These are phyloP conservation scores for Puccinia triticina DNA, from an alignment of 1,284 basidiomycete species.

Conservation along the genomic window DNA sequence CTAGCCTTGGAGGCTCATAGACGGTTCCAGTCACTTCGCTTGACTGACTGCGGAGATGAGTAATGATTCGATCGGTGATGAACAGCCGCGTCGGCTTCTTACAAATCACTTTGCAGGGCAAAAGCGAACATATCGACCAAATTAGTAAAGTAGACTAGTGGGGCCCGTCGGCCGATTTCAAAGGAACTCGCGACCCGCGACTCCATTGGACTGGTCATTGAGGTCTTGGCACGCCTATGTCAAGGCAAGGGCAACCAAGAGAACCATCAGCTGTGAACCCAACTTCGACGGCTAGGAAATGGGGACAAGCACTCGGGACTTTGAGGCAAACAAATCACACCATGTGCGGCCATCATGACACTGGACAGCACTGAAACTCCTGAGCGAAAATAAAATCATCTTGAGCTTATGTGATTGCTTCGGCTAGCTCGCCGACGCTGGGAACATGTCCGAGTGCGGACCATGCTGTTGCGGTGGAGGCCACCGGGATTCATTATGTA, in stretches of 20 bases:
- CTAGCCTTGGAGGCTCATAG: not conserved
- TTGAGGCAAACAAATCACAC: not conserved
- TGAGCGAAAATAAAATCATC: not conserved
- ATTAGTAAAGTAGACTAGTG: not conserved
- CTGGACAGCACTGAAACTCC: not conserved
- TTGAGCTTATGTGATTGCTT: not conserved
- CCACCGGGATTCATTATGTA: not conserved
- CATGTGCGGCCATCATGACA: not conserved
- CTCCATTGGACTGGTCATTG: not conserved
- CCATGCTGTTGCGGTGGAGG: not conserved
- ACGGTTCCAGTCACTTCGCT: not conserved
- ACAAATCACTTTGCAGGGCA: not conserved
- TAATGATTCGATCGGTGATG: not conserved
- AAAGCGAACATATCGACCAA: not conserved
- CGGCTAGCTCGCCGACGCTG: not conserved
- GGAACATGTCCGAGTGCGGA: not conserved
- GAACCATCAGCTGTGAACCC: not conserved
- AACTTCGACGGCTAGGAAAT: not conserved
- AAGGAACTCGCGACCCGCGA: not conserved
- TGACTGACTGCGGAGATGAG: not conserved
- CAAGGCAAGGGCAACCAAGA: not conserved
- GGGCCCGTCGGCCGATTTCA: conserved; percentile 3
- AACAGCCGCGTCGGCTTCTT: not conserved
- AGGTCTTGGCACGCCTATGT: not conserved
- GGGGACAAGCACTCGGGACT: not conserved